A percentile compares a stretch with the other conserved stretches of the same genome.
phyloP scores from a whole-genome alignment of 1,139 yeast species.

The Hyphopichia buzzinii region DNA sequence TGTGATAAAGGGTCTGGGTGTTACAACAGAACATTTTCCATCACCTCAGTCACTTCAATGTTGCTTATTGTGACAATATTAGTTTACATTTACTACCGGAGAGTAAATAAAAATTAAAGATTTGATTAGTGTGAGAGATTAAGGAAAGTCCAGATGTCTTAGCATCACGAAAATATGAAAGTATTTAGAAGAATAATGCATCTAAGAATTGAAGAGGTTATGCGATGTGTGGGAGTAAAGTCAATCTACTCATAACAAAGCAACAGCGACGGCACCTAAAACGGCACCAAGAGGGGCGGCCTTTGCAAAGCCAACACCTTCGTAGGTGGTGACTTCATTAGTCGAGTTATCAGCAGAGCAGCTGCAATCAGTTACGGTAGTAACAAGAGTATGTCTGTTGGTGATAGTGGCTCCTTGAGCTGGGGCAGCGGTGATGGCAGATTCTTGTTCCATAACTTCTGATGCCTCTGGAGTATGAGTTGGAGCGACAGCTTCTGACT shows the following conservation, averaged over 20 bases:
- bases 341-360: not conserved
- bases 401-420: not conserved
- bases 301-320: slow-evolving; percentile 1
- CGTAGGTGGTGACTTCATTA: slow-evolving; percentile 1
- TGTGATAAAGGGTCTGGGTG: slow-evolving; percentile 41
- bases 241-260: slow-evolving; percentile 1
- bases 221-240: not conserved
- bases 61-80: slow-evolving; percentile 21
- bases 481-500: not conserved
- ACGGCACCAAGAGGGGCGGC: slow-evolving; percentile 3
- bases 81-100: slow-evolving; percentile 18
- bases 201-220: not conserved
- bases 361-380: slow-evolving; percentile 1
- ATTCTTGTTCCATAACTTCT: not conserved
- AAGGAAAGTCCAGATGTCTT: too few relatives aligned
- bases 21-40: slow-evolving; percentile 35
- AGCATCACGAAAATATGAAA: too few relatives aligned
- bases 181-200: too few relatives aligned
- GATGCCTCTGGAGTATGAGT: not conserved
- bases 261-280: slow-evolving; percentile 3
- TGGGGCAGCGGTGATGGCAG: not conserved
- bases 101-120: too few relatives aligned
- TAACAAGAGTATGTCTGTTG: slow-evolving; percentile 3
- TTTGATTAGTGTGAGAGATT: too few relatives aligned
- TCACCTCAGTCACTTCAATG: slow-evolving; percentile 30